Conservation (phyloP, 2,329 filamentous ascomycete species). For the Hypoxylon sp. region DNA sequence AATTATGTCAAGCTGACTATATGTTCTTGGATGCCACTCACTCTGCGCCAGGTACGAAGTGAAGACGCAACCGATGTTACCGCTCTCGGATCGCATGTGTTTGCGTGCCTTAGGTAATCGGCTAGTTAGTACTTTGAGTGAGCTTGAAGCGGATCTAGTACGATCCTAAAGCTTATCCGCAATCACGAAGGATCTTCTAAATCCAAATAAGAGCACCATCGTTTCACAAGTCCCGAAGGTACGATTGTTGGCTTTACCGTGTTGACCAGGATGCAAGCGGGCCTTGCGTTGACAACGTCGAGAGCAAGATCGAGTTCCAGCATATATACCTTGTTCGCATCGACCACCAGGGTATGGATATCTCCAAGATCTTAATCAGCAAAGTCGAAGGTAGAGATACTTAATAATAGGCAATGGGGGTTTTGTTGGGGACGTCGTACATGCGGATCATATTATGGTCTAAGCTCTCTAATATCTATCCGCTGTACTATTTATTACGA, state of each 20-base stretch:
- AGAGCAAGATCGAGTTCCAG: too few relatives aligned
- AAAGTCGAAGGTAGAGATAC: too few relatives aligned
- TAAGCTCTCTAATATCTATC: too few relatives aligned
- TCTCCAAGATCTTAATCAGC: too few relatives aligned
- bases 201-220: background rate
- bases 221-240: background rate
- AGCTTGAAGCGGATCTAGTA: background rate
- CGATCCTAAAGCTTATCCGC: background rate
- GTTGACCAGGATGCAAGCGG: background rate
- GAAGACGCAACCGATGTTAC: background rate
- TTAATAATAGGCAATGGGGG: too few relatives aligned
- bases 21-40: background rate
- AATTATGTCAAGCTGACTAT: background rate
- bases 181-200: background rate
- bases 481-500: background rate
- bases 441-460: too few relatives aligned
- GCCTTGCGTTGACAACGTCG: too few relatives aligned
- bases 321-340: background rate
- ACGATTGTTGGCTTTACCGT: background rate
- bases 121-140: too few relatives aligned
- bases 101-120: background rate
- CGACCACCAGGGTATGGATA: background rate
- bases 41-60: background rate
- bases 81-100: background rate
- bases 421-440: too few relatives aligned